phyloP scores from a whole-genome alignment of 495 filamentous ascomycete genomes.

The Annulohypoxylon stygium region DNA sequence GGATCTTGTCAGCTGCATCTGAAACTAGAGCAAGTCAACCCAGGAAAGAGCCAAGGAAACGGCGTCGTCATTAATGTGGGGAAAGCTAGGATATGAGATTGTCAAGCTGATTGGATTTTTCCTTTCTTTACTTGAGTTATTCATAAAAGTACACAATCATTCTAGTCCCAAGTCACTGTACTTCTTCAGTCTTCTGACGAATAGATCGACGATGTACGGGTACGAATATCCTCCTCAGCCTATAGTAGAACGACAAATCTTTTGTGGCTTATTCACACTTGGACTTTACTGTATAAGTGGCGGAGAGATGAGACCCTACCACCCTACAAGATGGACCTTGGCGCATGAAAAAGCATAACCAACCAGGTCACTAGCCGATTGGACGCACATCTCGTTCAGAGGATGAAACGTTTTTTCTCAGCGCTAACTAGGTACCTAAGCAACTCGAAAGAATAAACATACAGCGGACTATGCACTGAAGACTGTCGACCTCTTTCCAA shows the following conservation, averaged over 20 bases:
- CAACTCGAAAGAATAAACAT: not conserved
- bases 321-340: not conserved
- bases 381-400: not conserved
- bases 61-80: slow-evolving; percentile 42
- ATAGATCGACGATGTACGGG: not conserved
- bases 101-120: slow-evolving; percentile 11
- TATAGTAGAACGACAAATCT: not conserved
- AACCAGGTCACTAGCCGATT: slow-evolving; percentile 10
- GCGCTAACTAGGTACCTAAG: not conserved
- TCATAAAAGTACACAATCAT: not conserved
- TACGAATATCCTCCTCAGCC: not conserved
- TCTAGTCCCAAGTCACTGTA: not conserved
- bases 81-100: slow-evolving; percentile 4
- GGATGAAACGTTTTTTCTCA: not conserved
- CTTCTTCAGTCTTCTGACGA: not conserved
- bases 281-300: not conserved
- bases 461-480: slow-evolving; percentile 16
- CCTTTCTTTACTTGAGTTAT: no score
- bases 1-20: slow-evolving; percentile 21
- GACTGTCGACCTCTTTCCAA: slow-evolving; percentile 26
- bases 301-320: not conserved
- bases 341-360: slow-evolving; percentile 3
- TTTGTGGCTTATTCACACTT: not conserved
- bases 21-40: slow-evolving; percentile 19
- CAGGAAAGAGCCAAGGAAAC: slow-evolving; percentile 13